Evolutionary conservation across 2,329 filamentous ascomycete species (phyloP).

Genomic region (Alternaria angustiovoidea): DNA sequence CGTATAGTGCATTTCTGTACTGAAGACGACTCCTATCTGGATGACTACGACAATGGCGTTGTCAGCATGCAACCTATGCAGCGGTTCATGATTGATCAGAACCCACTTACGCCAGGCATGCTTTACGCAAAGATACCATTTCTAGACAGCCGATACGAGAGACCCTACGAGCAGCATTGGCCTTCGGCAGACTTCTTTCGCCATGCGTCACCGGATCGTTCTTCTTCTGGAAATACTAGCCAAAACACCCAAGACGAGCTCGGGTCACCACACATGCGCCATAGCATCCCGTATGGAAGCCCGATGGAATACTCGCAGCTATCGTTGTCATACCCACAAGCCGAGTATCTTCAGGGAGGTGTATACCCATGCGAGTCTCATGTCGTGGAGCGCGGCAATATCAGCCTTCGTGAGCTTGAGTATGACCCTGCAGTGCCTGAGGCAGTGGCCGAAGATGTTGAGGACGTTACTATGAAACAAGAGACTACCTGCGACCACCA

Average conservation of each 20-base stretch:
- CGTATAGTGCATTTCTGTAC: constrained; percentile 16
- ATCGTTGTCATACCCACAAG: constrained; percentile 27
- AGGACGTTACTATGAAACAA: constrained; percentile 33
- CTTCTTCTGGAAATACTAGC: constrained; percentile 45
- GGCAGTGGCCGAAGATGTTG: constrained; percentile 33
- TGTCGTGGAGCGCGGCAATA: constrained; percentile 28
- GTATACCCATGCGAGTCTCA: constrained; percentile 20
- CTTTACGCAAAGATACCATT: constrained; percentile 38
- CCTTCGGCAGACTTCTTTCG: constrained; percentile 30
- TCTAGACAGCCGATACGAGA: constrained; percentile 23
- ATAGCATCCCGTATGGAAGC: constrained; percentile 27
- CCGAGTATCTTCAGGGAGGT: constrained; percentile 25
- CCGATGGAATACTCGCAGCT: constrained; percentile 28
- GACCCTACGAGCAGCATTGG: constrained; percentile 34
- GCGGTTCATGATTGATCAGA: constrained; percentile 44
- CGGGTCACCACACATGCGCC: constrained; percentile 33
- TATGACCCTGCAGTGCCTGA: constrained; percentile 41
- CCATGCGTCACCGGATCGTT: constrained; percentile 46
- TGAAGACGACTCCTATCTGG: constrained; percentile 30
- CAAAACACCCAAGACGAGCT: constrained; percentile 43
- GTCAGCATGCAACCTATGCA: constrained; percentile 44
- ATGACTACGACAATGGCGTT: constrained; percentile 26
- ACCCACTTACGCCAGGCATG: constrained; percentile 36
- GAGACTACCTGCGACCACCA: constrained; percentile 32
- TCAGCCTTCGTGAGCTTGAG: constrained; percentile 45